Base-by-base conservation (phyloP, 1,139 yeast species). In the Taphrina deformans region DNA sequence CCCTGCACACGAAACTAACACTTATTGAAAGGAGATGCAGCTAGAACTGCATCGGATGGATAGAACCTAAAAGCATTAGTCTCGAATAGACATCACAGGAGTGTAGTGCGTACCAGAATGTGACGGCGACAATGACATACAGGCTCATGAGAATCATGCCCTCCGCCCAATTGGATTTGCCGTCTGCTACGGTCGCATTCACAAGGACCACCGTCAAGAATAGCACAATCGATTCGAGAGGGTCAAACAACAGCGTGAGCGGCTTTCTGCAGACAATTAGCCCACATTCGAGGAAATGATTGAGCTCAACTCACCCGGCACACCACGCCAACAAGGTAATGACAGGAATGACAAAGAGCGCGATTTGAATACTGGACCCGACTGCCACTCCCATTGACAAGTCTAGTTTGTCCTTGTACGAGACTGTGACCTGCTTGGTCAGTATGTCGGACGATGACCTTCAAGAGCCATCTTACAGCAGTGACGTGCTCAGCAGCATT, bases 401-500 rank as follows among this genome's bases (percentile, higher is more conserved):
- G 24, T 33, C 44, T 18, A 46, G 46, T 18, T 50, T 58, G 29
- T 45, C 62, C 46, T 45, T 95, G 87, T 9, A 99, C 98, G 60
- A 93, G 98, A 66, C 97, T 96, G 71, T 93, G 84, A 14, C 99
- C 55, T 51, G 4, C 10, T 97, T 69, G 93, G 75, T 93, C 98
- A 97, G 93, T 93, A 78, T 93, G 6, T 45, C n/a, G n/a, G 6
- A 6, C 7, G 29, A n/a, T 45, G 93, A 77, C 93, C 90, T 77
- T 90, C 91, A 83, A 87, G 85, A 33, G 99, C 98, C 59, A 93
- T 69, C 90, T 83, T 56, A 93, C 88, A 1, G 98, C 97, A 18
- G 99, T 93, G 59, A 89, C 98, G 75, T 93, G 99, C 77, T 93
- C 99, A 14, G 99, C 98, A 1, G 99, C 99, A 73, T 93, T 93